Evolutionary conservation across 148 eudicot genomes (phyloP), one percentile per base, ranked within the genome.

Genomic region (Linanthus parryae): DNA sequence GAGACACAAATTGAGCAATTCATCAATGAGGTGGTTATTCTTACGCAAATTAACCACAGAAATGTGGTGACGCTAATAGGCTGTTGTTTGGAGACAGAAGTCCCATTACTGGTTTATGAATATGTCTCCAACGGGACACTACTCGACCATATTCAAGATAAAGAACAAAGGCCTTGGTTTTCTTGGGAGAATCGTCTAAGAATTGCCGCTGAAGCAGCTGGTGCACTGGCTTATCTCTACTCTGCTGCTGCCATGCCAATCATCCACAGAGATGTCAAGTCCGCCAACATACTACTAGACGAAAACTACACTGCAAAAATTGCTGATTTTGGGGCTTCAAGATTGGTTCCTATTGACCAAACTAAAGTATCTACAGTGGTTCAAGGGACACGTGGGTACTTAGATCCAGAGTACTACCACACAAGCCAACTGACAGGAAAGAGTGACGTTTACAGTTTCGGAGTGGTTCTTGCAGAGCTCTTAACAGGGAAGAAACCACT

Each of bases 371-470:
- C 45, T 4, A 41, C 45, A 15, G 15, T 41, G 22, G 45, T 41
- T 2, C 45, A 41, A 9, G 45, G 45, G 22, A 41, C 45, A 3
- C 17, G 15, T 15, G 45, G 45, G 7, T 41, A 41, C 22, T 15
- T 41, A 9, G 45, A 41, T n/a, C 45, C 45, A 0, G 45, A 41
- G n/a, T 41, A 41, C n/a, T 41, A n/a, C 45, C 45, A 41, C 14
- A 51, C 55, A 24, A 48, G 65, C 29, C 74, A 74, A 39, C 36
- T 74, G 17, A 74, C 79, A 1, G 69, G 69, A 20, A 74, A 74
- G 40, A 74, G 79, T 25, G 79, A 74, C 21, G 74, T 74, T 5
- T 74, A 41, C 9, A 41, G 45, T 21, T 41, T 41, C 17, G 45
- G 45, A n/a, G 45, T 41, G 4, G 45, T 41, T n/a, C 45, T 41